phyloP scores from a whole-genome alignment of 1,139 yeast species.

The Pichia sp. region DNA sequence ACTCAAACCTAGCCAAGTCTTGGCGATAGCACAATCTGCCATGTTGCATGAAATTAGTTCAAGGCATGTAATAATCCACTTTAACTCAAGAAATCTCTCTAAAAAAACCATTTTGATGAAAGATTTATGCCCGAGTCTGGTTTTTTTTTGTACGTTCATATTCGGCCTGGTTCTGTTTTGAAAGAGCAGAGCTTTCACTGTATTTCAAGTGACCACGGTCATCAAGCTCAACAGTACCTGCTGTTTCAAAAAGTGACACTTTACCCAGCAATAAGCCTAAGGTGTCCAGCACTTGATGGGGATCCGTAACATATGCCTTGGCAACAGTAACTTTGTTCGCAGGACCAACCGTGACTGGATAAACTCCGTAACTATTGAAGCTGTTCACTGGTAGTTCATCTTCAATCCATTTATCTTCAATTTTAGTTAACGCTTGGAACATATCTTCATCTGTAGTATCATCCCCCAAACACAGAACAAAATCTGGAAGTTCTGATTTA shows the following conservation, averaged over 20 bases:
- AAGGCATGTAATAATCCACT: no score
- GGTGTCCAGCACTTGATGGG: constrained; percentile 79
- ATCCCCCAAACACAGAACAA: constrained; percentile 86
- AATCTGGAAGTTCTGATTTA: constrained; percentile 61
- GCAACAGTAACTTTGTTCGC: constrained; percentile 88
- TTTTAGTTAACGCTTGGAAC: constrained; percentile 68
- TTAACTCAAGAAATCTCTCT: no score
- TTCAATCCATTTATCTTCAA: constrained; percentile 44
- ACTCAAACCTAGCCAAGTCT: no score
- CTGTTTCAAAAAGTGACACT: constrained; percentile 68
- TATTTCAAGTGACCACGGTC: constrained; percentile 62
- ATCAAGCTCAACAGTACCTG: constrained; percentile 68
- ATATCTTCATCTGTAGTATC: constrained; percentile 97
- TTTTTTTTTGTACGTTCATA: constrained; percentile 4
- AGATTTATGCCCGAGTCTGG: no score
- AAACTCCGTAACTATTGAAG: constrained; percentile 57
- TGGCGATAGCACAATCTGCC: no score
- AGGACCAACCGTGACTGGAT: constrained; percentile 93
- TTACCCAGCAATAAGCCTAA: constrained; percentile 73
- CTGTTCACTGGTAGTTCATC: constrained; percentile 37
- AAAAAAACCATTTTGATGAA: no score
- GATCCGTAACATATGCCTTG: constrained; percentile 80
- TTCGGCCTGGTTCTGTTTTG: constrained; percentile 35
- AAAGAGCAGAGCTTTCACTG: constrained; percentile 41
- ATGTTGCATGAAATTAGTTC: no score